phyloP scores from a whole-genome alignment of 306 rosid genomes.

The Lathyrus oleraceus region DNA sequence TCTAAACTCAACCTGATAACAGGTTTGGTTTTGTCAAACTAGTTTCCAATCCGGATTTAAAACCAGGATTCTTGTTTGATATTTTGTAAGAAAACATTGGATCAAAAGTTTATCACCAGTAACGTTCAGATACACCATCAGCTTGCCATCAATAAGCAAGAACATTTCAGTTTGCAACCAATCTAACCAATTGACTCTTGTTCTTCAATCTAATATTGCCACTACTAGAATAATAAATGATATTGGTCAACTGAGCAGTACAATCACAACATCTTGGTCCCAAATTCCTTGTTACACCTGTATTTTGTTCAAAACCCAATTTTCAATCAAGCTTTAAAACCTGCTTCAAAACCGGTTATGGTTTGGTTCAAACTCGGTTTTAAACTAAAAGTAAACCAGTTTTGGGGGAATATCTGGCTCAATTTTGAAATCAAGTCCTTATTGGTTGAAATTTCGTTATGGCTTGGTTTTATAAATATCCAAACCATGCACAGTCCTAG shows the following conservation, averaged over 20 bases:
- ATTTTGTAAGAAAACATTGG: background rate
- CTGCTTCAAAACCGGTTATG: background rate
- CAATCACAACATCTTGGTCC: background rate
- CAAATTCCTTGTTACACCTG: slow-evolving; percentile 28
- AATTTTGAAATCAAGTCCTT: background rate
- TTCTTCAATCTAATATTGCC: background rate
- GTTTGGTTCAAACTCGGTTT: background rate
- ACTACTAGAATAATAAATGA: background rate
- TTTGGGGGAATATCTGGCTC: background rate
- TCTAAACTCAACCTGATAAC: background rate
- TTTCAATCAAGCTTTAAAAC: background rate
- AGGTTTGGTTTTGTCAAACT: background rate
- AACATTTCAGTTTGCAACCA: background rate
- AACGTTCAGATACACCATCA: background rate
- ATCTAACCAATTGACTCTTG: background rate
- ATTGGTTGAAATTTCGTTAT: background rate
- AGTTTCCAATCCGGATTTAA: background rate
- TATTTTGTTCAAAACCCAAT: slow-evolving; percentile 11
- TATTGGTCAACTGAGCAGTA: background rate
- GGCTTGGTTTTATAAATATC: background rate
- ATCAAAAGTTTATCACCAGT: background rate
- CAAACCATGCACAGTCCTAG: background rate
- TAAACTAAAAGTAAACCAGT: background rate
- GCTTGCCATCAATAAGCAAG: no score
- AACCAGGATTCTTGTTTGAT: background rate